Evolutionary conservation across 441 rosid species (phyloP), one percentile per base, ranked within the genome.

Genomic region (Arabidopsis lyrata): DNA sequence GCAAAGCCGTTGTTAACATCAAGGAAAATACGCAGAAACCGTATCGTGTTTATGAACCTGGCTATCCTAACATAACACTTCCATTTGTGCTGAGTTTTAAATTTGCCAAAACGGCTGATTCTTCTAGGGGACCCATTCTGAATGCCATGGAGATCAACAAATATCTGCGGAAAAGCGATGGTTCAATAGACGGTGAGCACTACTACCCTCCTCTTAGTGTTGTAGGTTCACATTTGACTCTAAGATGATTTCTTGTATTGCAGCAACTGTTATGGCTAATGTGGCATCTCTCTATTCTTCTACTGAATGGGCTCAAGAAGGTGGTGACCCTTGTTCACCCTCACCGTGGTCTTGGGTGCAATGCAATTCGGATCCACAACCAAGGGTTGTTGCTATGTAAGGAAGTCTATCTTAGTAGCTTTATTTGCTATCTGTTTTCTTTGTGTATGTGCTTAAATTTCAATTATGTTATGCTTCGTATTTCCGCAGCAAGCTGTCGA

Each of bases 311-410:
- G 93, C 90, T 59, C 90, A 84, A 76, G 99, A 95, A 86, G 97
- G 97, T 8, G 99, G 99, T 16, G 99, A 95, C 53, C 98, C 99
- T 2, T 95, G 99, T 82, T 82, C 82, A 49, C 99, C 99, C 8
- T 91, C 90, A 75, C 92, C 98, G 20, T 95, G 97, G 98, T 84
- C 97, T 5, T 93, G 97, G 99, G 86, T 95, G 78, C 78, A 32
- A 62, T 95, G 99, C 72, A 90, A 80, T 86, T 78, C 87, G 2
- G 92, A 87, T 75, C 79, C 79, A 20, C 89, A 45, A 29, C 96
- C 97, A 45, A 79, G 81, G 67, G 85, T 93, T 79, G 80, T 81
- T 68, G 64, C 82, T 44, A 79, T 91, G 99, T 93, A 91, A 86
- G 66, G 42, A 65, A 31, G 54, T 74, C 74, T 71, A 42, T 70